Evolutionary conservation across 2,329 filamentous ascomycete species (phyloP).

Genomic region (Cladosporium halotolerans): DNA sequence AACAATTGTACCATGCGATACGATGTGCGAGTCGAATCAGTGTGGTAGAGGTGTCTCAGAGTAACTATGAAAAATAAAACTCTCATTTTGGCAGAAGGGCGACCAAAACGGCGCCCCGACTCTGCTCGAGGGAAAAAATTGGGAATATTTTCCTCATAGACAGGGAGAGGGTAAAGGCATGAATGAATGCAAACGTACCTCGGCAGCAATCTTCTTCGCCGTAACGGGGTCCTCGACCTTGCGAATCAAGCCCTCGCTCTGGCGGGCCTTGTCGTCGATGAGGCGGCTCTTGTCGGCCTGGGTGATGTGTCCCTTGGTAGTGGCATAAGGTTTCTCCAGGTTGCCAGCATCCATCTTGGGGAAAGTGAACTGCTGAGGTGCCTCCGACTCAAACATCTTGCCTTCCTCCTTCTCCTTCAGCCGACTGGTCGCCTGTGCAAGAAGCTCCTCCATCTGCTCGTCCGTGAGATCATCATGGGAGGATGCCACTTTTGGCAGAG

Average conservation of each 20-base stretch:
- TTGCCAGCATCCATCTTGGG: conserved; percentile 45
- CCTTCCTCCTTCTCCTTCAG: conserved; percentile 40
- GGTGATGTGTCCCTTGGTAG: conserved; percentile 47
- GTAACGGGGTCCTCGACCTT: conserved; percentile 49
- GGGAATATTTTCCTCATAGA: conserved; percentile 74
- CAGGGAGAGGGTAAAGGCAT: conserved; percentile 25
- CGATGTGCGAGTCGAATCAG: conserved; percentile 12
- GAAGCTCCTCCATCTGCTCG: conserved; percentile 57
- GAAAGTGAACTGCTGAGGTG: conserved; percentile 36
- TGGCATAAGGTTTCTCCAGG: conserved; percentile 50
- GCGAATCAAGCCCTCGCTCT: conserved; percentile 41
- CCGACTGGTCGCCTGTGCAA: conserved; percentile 57
- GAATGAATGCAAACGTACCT: conserved; percentile 41
- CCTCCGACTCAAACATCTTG: conserved; percentile 16
- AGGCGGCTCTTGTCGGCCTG: conserved; percentile 48
- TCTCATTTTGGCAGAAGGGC: conserved; percentile 66
- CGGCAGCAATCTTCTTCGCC: conserved; percentile 40
- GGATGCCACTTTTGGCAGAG: not conserved
- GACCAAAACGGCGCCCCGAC: conserved; percentile 71
- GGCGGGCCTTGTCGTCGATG: conserved; percentile 41
- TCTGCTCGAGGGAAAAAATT: conserved; percentile 65
- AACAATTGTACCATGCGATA: conserved; percentile 15
- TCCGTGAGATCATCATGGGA: conserved; percentile 49
- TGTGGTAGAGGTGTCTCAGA: conserved; percentile 48
- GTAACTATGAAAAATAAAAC: conserved; percentile 67